phyloP scores from a whole-genome alignment of 495 filamentous ascomycete genomes.

The Baudoinia panamericana region DNA sequence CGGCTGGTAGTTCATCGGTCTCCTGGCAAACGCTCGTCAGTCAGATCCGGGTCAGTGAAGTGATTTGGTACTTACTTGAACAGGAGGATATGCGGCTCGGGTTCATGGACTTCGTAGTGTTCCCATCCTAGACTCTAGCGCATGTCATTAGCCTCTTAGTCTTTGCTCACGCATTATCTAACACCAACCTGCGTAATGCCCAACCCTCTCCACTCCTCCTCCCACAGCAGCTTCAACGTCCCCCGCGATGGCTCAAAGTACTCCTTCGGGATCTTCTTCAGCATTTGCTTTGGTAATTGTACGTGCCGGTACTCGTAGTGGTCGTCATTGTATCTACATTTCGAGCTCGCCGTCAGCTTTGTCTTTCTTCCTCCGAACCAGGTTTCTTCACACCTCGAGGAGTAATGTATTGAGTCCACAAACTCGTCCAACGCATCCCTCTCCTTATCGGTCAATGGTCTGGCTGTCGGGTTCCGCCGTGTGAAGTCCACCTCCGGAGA shows the following conservation, averaged over 20 bases:
- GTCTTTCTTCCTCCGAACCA: not conserved
- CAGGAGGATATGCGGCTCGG: conserved; percentile 91
- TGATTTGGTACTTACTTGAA: conserved; percentile 65
- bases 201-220: conserved; percentile 93
- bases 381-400: conserved; percentile 53
- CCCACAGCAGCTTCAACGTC: conserved; percentile 90
- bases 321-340: conserved; percentile 64
- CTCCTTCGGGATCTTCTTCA: conserved; percentile 89
- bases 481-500: conserved; percentile 57
- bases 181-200: conserved; percentile 80
- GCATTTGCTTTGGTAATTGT: conserved; percentile 92
- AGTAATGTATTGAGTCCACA: conserved; percentile 87
- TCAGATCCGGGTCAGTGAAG: not conserved
- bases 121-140: conserved; percentile 90
- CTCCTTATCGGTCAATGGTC: conserved; percentile 68
- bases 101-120: conserved; percentile 97
- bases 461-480: conserved; percentile 72
- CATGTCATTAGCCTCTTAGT: not conserved
- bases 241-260: conserved; percentile 86
- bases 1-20: conserved; percentile 75
- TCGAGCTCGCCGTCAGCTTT: not conserved
- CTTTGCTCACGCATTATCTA: conserved; percentile 9
- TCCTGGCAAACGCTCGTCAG: conserved; percentile 37
- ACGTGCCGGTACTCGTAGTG: conserved; percentile 92
- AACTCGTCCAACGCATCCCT: conserved; percentile 77